These are phyloP conservation scores for Trichoderma lentiforme DNA, from an alignment of 2,329 filamentous ascomycete genomes.

Conservation along the genomic window DNA sequence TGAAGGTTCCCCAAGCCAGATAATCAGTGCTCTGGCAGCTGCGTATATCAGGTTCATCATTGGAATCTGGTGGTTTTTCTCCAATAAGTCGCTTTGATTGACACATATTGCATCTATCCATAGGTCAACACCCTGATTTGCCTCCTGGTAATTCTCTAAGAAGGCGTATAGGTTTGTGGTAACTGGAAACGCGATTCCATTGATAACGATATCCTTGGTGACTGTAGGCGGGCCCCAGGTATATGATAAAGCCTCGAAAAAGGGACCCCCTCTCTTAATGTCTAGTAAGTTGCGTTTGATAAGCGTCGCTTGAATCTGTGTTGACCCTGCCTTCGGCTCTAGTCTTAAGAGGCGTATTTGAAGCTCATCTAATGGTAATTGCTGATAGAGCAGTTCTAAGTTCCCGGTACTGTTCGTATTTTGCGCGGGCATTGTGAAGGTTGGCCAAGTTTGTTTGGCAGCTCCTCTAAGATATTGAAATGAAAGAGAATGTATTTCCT, in stretches of 20 bases:
- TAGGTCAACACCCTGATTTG: not conserved
- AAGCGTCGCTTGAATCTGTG: not conserved
- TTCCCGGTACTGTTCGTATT: not conserved
- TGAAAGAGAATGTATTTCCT: not conserved
- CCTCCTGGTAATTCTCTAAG: not conserved
- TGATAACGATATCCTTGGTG: not conserved
- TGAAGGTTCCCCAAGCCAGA: not conserved
- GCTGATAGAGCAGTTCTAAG: not conserved
- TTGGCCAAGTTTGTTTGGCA: not conserved
- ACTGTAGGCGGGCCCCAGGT: not conserved
- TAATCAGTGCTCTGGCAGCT: not conserved
- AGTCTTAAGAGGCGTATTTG: not conserved
- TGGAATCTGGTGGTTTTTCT: constrained; percentile 3
- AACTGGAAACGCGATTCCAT: not conserved
- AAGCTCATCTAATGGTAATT: not conserved
- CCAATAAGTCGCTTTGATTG: not conserved
- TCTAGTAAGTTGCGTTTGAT: not conserved
- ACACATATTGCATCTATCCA: constrained; percentile 7
- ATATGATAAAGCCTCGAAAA: not conserved
- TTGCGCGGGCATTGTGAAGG: not conserved
- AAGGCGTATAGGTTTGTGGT: not conserved
- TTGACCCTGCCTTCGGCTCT: not conserved
- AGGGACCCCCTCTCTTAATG: not conserved
- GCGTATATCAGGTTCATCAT: constrained; percentile 4
- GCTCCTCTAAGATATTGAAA: not conserved